These are phyloP conservation scores for Backusella luteola DNA, from an alignment of 192 early-diverging fungal genomes.

Conservation along the genomic window DNA sequence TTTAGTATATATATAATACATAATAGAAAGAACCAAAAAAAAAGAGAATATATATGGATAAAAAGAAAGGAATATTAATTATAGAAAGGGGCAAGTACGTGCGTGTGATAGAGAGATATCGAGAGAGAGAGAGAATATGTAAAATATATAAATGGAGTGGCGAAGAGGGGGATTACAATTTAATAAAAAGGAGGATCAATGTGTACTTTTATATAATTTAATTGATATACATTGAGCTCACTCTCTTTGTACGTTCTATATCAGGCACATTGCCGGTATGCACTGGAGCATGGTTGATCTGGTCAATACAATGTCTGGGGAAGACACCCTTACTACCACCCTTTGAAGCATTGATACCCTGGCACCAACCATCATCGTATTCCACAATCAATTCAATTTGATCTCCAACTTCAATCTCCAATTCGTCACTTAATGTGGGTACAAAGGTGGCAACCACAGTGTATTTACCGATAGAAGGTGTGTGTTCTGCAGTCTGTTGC, in stretches of 20 bases:
- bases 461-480: slow-evolving; percentile 45
- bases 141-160: neutral
- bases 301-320: slow-evolving; percentile 53
- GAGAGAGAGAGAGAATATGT: neutral
- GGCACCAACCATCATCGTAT: slow-evolving; percentile 63
- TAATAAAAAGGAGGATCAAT: neutral
- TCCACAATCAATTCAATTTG: slow-evolving; percentile 49
- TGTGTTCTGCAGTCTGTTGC: neutral
- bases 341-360: slow-evolving; percentile 49
- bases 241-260: slow-evolving; percentile 16
- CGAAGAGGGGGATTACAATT: neutral
- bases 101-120: neutral
- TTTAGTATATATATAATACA: neutral
- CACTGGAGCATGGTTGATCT: neutral
- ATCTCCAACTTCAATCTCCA: slow-evolving; percentile 53
- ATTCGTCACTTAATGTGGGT: slow-evolving; percentile 56
- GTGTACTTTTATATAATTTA: neutral
- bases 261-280: neutral
- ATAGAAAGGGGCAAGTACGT: neutral
- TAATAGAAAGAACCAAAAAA: neutral
- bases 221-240: slow-evolving; percentile 26
- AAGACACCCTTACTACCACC: slow-evolving; percentile 51
- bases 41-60: neutral
- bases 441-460: slow-evolving; percentile 46
- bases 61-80: neutral